phyloP scores from a whole-genome alignment of 371 early-diverging fungal species.

The Mortierella sp. region DNA sequence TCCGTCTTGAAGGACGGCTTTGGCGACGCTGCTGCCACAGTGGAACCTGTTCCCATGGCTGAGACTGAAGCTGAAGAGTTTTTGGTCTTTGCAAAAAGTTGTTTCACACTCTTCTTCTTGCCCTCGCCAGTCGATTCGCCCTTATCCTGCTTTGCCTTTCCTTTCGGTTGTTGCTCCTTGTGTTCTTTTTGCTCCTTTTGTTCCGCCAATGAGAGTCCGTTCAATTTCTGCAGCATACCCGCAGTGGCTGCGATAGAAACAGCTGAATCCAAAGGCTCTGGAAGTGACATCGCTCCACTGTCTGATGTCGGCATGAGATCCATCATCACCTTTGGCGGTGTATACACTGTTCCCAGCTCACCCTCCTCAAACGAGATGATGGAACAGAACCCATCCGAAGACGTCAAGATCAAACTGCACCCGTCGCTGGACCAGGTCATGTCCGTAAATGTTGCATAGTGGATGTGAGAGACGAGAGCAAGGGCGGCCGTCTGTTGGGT shows the following conservation, averaged over 20 bases:
- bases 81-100: constrained; percentile 21
- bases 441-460: constrained; percentile 92
- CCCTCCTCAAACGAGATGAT: constrained; percentile 77
- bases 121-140: constrained; percentile 1
- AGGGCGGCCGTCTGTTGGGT: constrained; percentile 81
- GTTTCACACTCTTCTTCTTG: constrained; percentile 25
- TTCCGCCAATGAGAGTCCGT: constrained; percentile 38
- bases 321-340: constrained; percentile 35
- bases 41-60: neutral
- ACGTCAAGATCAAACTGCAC: constrained; percentile 76
- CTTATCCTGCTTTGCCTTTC: constrained; percentile 34
- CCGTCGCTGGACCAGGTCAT: constrained; percentile 89
- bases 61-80: constrained; percentile 4
- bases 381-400: constrained; percentile 94
- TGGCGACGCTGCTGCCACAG: constrained; percentile 7
- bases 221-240: constrained; percentile 45
- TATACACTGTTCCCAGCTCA: constrained; percentile 64
- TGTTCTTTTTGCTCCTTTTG: constrained; percentile 29
- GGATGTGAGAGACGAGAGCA: constrained; percentile 82
- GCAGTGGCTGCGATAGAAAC: constrained; percentile 43
- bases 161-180: constrained; percentile 22
- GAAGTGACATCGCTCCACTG: neutral
- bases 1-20: constrained; percentile 31
- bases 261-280: constrained; percentile 22
- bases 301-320: constrained; percentile 14